Evolutionary conservation across 331 rosid species (phyloP), one percentile per base, ranked within the genome.

Genomic region (Rhamnella rubrinervis): DNA sequence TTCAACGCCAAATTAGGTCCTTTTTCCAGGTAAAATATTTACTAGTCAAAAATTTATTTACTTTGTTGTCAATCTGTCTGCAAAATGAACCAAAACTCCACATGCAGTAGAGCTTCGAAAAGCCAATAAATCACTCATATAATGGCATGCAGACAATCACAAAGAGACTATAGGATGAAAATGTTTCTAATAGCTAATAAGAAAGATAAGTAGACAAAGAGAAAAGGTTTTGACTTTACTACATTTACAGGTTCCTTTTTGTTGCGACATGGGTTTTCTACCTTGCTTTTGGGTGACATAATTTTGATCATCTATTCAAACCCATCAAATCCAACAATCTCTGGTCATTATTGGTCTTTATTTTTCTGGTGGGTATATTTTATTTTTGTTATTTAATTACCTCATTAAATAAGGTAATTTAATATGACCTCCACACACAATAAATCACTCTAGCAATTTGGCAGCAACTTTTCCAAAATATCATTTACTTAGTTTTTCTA

Each of bases 321-420:
- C 73, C 75, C 82, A 77, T 86, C 87, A 77, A 77, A 79, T 81
- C 81, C 80, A 74, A 63, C 75, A 69, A 69, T 80, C 81, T 70
- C 62, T 14, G 9, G 1, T 55, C 57, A 63, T 60, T 67, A 70
- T 55, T 59, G 66, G 37, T 46, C 47, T 13, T 1, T 13, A 10
- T 38, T 56, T 26, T 7, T n/a, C 35, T 4, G 3, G 21, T 23
- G 5, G 20, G 7, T 23, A 26, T 35, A 56, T 21, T 56, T 67
- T 56, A 50, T 39, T 21, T 9, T 21, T 6, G 26, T 16, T 38
- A 9, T 7, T 23, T 59, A 25, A 66, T 70, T 39, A 57, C 56
- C 73, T n/a, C 41, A 78, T 23, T 57, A 37, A 50, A 41, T 26
- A 46, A 39, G 61, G 59, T n/a, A 61, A 80, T 68, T 58, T 60